These are phyloP conservation scores for Colletotrichum euphorbiae DNA, from an alignment of 2,329 filamentous ascomycete species.

Conservation along the genomic window DNA sequence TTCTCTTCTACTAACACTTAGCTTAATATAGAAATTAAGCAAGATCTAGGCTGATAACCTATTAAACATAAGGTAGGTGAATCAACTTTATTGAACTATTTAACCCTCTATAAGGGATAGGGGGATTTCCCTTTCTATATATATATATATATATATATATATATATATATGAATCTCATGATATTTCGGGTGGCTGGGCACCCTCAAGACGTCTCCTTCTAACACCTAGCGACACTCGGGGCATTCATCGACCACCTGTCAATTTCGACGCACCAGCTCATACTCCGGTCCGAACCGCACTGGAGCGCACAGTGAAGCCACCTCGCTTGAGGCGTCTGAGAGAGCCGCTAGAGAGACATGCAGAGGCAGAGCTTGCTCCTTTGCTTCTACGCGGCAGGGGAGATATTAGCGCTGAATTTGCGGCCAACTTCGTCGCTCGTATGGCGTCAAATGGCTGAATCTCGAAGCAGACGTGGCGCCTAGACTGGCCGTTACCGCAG, in stretches of 20 bases:
- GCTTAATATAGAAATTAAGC: too few species aligned
- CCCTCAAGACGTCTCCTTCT: too few species aligned
- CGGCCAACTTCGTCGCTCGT: slow-evolving; percentile 40
- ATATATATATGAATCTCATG: too few species aligned
- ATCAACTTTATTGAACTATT: too few species aligned
- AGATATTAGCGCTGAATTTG: slow-evolving; percentile 41
- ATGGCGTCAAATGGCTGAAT: slow-evolving; percentile 43
- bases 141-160: too few species aligned
- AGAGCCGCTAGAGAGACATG: slow-evolving; percentile 34
- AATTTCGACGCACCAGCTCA: slow-evolving; percentile 43
- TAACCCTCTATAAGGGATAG: too few species aligned
- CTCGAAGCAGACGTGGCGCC: slow-evolving; percentile 41
- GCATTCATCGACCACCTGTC: slow-evolving; percentile 41
- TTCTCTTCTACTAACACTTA: too few species aligned
- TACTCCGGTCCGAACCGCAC: slow-evolving; percentile 41
- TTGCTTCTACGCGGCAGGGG: slow-evolving; percentile 31
- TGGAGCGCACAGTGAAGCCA: slow-evolving; percentile 41
- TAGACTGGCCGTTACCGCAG: slow-evolving; percentile 34
- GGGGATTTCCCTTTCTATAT: too few species aligned
- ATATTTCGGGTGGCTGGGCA: too few species aligned
- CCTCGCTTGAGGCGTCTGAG: slow-evolving; percentile 37
- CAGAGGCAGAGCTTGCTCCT: slow-evolving; percentile 37
- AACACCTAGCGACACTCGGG: slow-evolving; percentile 38
- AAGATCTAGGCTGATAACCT: too few species aligned
- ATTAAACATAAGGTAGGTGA: too few species aligned